Evolutionary conservation across 2,329 filamentous ascomycete genomes (phyloP).

Genomic region (Onygenales sp.): DNA sequence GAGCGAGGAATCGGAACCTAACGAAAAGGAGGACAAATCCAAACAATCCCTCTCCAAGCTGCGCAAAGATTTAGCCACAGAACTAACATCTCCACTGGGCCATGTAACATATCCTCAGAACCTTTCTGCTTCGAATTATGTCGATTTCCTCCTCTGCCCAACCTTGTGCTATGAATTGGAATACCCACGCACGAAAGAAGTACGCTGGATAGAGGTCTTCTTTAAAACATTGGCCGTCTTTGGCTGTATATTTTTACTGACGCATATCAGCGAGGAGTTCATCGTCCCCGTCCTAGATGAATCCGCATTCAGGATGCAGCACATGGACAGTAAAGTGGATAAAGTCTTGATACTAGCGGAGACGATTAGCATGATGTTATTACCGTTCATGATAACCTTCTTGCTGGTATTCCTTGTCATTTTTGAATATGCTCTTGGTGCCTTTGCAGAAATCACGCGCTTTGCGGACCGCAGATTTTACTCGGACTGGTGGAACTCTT

Average conservation of each 20-base stretch:
- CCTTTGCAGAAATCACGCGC: constrained; percentile 85
- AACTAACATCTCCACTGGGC: constrained; percentile 84
- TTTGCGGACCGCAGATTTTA: constrained; percentile 96
- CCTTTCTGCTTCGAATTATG: constrained; percentile 69
- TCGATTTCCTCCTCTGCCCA: constrained; percentile 82
- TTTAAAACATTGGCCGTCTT: constrained; percentile 85
- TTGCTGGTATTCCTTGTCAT: constrained; percentile 95
- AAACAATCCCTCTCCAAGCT: constrained; percentile 54
- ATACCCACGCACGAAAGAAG: constrained; percentile 69
- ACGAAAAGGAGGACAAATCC: constrained; percentile 20
- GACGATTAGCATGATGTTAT: constrained; percentile 81
- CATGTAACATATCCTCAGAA: constrained; percentile 85
- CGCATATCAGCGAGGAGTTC: constrained; percentile 85
- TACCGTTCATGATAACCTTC: constrained; percentile 95
- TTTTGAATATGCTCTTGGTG: constrained; percentile 92
- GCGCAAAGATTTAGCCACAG: constrained; percentile 77
- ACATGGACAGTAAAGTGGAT: constrained; percentile 47
- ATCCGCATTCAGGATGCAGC: constrained; percentile 48
- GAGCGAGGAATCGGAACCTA: constrained; percentile 10
- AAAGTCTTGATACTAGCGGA: constrained; percentile 73
- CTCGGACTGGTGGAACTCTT: constrained; percentile 59
- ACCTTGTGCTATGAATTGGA: constrained; percentile 97
- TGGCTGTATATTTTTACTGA: constrained; percentile 91
- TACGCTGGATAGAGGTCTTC: constrained; percentile 70
- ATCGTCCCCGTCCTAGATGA: constrained; percentile 82